Evolutionary conservation across 306 rosid species (phyloP).

Genomic region (Casuarina equisetifolia): DNA sequence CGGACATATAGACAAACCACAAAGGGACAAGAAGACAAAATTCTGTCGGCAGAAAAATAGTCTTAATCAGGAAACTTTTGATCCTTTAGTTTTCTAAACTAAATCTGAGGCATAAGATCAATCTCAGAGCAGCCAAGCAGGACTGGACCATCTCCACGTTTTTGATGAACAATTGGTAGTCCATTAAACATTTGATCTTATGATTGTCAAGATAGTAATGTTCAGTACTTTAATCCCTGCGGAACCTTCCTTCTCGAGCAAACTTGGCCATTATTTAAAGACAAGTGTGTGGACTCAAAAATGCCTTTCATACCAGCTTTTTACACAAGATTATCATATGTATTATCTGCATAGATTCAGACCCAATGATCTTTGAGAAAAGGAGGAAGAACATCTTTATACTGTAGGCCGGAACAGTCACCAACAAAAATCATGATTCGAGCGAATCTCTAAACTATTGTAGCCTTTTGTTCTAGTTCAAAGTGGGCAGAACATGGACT

Average conservation of each 20-base stretch:
- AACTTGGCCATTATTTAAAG: neutral
- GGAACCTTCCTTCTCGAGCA: neutral
- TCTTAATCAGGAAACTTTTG: neutral
- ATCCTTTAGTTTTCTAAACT: neutral
- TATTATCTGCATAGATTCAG: neutral
- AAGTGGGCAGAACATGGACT: neutral
- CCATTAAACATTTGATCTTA: neutral
- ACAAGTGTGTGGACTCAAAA: neutral
- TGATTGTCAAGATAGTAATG: neutral
- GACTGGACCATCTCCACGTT: neutral
- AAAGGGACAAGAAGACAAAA: too few species aligned
- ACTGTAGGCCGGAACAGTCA: too few species aligned
- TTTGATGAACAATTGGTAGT: too few species aligned
- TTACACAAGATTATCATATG: neutral
- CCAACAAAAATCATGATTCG: too few species aligned
- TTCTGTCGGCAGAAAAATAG: too few species aligned
- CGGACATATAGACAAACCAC: too few species aligned
- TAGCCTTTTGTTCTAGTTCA: neutral
- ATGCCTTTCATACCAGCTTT: neutral
- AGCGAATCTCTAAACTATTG: too few species aligned
- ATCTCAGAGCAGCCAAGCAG: neutral
- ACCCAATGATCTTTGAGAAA: neutral
- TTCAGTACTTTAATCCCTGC: neutral
- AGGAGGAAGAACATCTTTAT: too few species aligned
- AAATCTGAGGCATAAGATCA: neutral